These are phyloP conservation scores for Sporothrix globosa DNA, from an alignment of 2,329 filamentous ascomycete species.

Conservation along the genomic window DNA sequence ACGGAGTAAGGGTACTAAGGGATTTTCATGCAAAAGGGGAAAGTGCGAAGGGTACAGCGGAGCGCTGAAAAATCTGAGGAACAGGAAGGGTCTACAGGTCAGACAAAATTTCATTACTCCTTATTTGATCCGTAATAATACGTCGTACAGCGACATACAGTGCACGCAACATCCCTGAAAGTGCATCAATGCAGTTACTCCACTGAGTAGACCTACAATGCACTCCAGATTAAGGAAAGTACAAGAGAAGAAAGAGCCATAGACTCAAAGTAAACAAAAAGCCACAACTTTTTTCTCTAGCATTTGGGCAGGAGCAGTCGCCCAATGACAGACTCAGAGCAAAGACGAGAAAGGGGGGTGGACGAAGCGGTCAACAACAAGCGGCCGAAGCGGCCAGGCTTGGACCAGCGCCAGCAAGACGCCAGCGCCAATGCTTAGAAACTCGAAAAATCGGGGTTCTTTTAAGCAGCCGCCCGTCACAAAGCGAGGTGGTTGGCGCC, in stretches of 20 bases:
- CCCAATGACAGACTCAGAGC: neutral
- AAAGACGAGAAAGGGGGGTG: neutral
- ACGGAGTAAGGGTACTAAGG: neutral
- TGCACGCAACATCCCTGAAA: neutral
- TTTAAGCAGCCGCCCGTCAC: conserved; percentile 4
- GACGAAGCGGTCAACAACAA: neutral
- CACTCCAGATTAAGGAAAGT: neutral
- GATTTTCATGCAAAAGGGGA: conserved; percentile 4
- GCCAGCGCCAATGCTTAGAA: conserved; percentile 3
- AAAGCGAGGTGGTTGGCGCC: neutral
- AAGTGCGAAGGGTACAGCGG: conserved; percentile 22
- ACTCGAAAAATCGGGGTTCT: conserved; percentile 6
- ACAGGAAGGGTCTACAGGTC: neutral
- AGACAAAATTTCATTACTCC: too few species aligned
- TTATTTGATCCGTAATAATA: neutral
- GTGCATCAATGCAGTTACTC: neutral
- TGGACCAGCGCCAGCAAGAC: conserved; percentile 15
- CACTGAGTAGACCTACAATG: neutral
- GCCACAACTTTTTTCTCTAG: neutral
- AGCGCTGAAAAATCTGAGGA: conserved; percentile 4
- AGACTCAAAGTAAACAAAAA: conserved; percentile 9
- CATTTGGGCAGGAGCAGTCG: neutral
- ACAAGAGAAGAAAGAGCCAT: neutral
- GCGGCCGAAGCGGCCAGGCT: conserved; percentile 4
- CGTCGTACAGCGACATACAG: neutral